phyloP scores from a whole-genome alignment of 345 rosid species.

The Boechera stricta region DNA sequence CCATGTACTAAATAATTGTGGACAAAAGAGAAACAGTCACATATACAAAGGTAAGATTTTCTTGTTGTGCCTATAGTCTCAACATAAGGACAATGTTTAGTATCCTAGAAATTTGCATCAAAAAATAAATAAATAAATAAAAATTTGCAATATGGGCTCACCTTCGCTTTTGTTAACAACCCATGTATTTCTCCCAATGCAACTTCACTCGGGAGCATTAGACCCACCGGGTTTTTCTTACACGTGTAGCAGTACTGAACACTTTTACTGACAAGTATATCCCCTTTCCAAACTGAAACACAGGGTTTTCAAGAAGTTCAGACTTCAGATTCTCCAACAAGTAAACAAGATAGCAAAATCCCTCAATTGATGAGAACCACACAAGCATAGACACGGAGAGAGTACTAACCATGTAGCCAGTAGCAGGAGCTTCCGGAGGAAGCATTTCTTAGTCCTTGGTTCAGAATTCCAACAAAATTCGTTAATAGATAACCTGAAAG shows the following conservation, averaged over 20 bases:
- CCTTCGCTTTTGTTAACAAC: constrained; percentile 83
- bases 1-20: constrained; percentile 59
- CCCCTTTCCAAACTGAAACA: constrained; percentile 91
- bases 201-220: constrained; percentile 93
- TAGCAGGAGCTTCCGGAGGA: constrained; percentile 99
- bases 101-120: not conserved
- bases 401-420: constrained; percentile 91
- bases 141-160: constrained; percentile 45
- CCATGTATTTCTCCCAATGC: constrained; percentile 83
- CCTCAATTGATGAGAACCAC: constrained; percentile 7
- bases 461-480: constrained; percentile 93
- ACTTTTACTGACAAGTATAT: constrained; percentile 98
- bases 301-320: not conserved
- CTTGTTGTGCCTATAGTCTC: constrained; percentile 3
- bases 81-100: not conserved
- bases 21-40: constrained; percentile 2
- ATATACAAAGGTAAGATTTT: not conserved
- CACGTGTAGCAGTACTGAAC: constrained; percentile 91
- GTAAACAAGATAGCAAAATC: not conserved
- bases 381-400: constrained; percentile 34
- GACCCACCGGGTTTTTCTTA: constrained; percentile 82
- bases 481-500: constrained; percentile 87
- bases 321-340: not conserved
- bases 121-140: too few species aligned
- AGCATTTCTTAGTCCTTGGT: constrained; percentile 96